A percentile compares a stretch with the other conserved stretches of the same genome.
Conservation (phyloP, 1,284 basidiomycete species). For the Athelia psychrophila region DNA sequence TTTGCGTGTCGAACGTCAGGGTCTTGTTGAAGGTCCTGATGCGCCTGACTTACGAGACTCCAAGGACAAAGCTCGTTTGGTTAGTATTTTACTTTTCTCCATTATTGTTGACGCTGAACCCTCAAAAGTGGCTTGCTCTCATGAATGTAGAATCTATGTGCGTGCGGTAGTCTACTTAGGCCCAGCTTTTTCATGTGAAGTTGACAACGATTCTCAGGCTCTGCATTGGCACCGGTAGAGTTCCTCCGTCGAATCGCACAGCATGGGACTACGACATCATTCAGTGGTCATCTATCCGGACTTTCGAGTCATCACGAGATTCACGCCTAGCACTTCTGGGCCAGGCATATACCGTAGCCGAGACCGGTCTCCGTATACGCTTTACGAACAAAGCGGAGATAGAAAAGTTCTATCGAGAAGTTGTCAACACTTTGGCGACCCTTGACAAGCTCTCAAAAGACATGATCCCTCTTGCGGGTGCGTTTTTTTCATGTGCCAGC, state of each 20-base stretch:
- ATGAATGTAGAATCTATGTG: slow-evolving; percentile 38
- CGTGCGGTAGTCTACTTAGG: slow-evolving; percentile 9
- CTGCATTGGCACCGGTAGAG: slow-evolving; percentile 37
- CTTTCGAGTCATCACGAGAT: slow-evolving; percentile 24
- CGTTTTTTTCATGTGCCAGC: not conserved
- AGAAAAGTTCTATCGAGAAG: slow-evolving; percentile 29
- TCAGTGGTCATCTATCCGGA: slow-evolving; percentile 22
- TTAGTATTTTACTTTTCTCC: slow-evolving; percentile 17
- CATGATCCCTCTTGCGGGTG: not conserved
- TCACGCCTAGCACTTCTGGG: slow-evolving; percentile 31
- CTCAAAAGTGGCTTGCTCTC: slow-evolving; percentile 35
- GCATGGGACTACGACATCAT: slow-evolving; percentile 24
- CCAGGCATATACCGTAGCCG: slow-evolving; percentile 28
- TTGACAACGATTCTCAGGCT: slow-evolving; percentile 24
- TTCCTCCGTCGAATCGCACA: slow-evolving; percentile 31
- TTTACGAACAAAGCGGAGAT: slow-evolving; percentile 24
- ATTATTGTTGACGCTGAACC: slow-evolving; percentile 3
- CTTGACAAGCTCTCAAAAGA: slow-evolving; percentile 3
- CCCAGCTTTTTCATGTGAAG: not conserved
- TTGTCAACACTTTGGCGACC: slow-evolving; percentile 15
- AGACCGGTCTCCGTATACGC: slow-evolving; percentile 27
- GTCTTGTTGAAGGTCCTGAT: slow-evolving; percentile 16
- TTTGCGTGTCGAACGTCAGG: slow-evolving; percentile 19
- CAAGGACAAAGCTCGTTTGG: slow-evolving; percentile 35
- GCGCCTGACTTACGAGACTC: slow-evolving; percentile 24